Base-by-base conservation (phyloP, 1,284 basidiomycete species). In the Melampsora larici-populina region DNA sequence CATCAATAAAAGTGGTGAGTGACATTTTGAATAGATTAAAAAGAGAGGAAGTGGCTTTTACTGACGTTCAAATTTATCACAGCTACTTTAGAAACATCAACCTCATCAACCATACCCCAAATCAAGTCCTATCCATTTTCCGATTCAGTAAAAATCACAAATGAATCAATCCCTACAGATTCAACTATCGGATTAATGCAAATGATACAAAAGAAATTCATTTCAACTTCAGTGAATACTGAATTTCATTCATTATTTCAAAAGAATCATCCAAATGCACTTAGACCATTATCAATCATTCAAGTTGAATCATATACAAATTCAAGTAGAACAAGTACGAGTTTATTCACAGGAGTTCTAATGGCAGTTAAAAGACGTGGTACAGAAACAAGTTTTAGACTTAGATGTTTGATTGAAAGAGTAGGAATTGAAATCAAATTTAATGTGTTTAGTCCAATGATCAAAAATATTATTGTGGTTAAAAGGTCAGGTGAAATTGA, bases 361-460 rank as follows among this genome's bases (percentile, higher is more conserved):
- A 75, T 75, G 63, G 72, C 64, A 33, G 64, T 75, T 8, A 49
- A 43, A 26, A 2, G 72, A 24, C 26, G 49, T 33, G 72, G 64
- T 9, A 66, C 43, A 1, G 72, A 66, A 29, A 75, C 72, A 1
- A 75, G 72, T 48, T 75, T 75, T 31, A 46, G 64, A 29, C 31
- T 75, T 36, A 40, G 72, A 33, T 51, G 62, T 24, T 40, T 75
- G 18, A 36, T 75, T 26, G 72, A 75, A 43, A 36, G 48, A 58
- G 64, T 67, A 9, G 72, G 72, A 0, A 55, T 75, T 36, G 72
- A 75, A 51, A 68, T 75, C 29, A 75, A 75, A 48, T 67, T 75
- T 17, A 67, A 60, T 43, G 48, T 75, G 18, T 66, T 66, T 24
- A 75, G 72, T 68, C 64, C 72, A 17, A 49, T 75, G 46, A 75